These are phyloP conservation scores for Geotrichum candidum DNA, from an alignment of 1,139 yeast genomes.

Conservation along the genomic window DNA sequence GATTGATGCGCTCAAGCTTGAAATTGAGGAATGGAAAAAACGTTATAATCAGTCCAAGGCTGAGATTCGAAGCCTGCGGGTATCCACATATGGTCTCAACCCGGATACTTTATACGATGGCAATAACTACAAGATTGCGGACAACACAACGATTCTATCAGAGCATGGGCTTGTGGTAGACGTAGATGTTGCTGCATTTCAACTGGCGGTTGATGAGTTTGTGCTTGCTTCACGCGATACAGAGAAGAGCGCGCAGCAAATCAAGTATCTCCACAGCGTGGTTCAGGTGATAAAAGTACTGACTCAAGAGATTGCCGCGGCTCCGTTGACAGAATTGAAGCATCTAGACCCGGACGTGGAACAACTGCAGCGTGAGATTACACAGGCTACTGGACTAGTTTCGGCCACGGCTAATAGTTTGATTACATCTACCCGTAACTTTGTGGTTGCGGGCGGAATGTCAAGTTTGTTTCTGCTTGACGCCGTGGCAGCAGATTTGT, in stretches of 20 bases:
- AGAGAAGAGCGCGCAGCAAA: conserved; percentile 19
- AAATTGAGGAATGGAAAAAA: conserved; percentile 36
- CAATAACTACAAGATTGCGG: background rate
- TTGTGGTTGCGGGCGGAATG: conserved; percentile 54
- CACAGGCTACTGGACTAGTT: conserved; percentile 38
- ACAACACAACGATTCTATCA: conserved; percentile 3
- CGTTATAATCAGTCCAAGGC: conserved; percentile 32
- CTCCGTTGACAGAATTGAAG: conserved; percentile 22
- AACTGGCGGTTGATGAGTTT: conserved; percentile 33
- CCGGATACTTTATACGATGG: background rate
- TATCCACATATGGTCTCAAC: conserved; percentile 25
- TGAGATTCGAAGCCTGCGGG: conserved; percentile 29
- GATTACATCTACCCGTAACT: conserved; percentile 74
- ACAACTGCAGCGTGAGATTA: conserved; percentile 26
- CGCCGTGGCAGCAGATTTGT: conserved; percentile 71
- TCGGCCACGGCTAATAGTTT: conserved; percentile 71
- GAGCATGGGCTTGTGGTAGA: conserved; percentile 27
- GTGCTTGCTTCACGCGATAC: conserved; percentile 26
- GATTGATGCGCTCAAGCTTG: conserved; percentile 32
- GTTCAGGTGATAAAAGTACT: conserved; percentile 36
- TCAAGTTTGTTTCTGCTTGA: conserved; percentile 71
- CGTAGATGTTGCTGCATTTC: conserved; percentile 29
- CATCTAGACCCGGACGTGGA: conserved; percentile 2
- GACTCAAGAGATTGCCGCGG: conserved; percentile 38
- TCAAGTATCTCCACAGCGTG: conserved; percentile 31